Conservation (phyloP, 345 rosid genomes). For the Eucalyptus regnans region DNA sequence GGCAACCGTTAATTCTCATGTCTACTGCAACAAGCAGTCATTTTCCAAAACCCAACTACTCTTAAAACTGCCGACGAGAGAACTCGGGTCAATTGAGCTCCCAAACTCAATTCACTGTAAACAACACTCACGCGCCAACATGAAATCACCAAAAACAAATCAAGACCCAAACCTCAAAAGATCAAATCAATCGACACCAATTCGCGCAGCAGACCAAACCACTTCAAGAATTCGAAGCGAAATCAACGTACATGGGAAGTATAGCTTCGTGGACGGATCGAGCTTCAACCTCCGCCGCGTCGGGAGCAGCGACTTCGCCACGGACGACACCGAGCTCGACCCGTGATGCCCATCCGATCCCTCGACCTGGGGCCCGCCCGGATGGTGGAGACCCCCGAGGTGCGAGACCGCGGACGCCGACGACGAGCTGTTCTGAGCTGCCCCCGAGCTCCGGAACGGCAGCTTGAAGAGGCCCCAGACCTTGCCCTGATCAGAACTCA, state of each 20-base stretch:
- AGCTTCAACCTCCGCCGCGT: slow-evolving; percentile 77
- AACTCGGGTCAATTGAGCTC: neutral
- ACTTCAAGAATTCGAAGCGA: neutral
- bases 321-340: slow-evolving; percentile 63
- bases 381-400: slow-evolving; percentile 17
- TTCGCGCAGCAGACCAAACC: neutral
- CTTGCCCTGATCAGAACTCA: slow-evolving; percentile 32
- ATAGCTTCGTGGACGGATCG: slow-evolving; percentile 81
- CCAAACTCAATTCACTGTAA: neutral
- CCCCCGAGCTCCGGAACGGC: slow-evolving; percentile 38
- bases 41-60: neutral
- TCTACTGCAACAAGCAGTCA: neutral
- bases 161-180: neutral
- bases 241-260: slow-evolving; percentile 65
- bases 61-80: neutral
- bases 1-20: neutral
- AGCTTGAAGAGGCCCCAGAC: slow-evolving; percentile 84
- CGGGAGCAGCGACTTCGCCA: slow-evolving; percentile 74
- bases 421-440: slow-evolving; percentile 6
- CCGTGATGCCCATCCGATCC: slow-evolving; percentile 36
- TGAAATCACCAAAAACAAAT: neutral
- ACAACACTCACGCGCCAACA: neutral
- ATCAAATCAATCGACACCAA: neutral
- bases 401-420: slow-evolving; percentile 24
- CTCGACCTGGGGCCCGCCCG: slow-evolving; percentile 26